Percentiles rank a stretch among this genome's conserved stretches.
phyloP scores from a whole-genome alignment of 2,329 filamentous ascomycete species.

The Ceratocystis variospora region DNA sequence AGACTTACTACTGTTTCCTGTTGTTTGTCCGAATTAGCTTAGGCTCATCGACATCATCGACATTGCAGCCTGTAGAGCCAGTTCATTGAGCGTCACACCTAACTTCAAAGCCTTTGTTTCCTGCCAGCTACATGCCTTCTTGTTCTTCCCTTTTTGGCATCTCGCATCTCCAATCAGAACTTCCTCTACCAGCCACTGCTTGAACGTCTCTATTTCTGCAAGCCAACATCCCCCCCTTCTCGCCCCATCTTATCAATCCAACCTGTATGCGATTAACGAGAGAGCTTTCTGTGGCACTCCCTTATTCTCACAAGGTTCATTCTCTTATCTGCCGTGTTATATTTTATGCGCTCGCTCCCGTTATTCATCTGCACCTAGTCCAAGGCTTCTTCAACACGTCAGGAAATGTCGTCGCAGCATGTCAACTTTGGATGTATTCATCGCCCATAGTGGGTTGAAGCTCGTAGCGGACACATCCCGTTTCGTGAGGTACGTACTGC shows the following conservation, averaged over 20 bases:
- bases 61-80: slow-evolving; percentile 9
- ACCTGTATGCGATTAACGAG: not conserved
- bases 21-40: not conserved
- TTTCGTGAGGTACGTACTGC: slow-evolving; percentile 51
- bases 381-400: not conserved
- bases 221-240: not conserved
- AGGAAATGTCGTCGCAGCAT: slow-evolving; percentile 18
- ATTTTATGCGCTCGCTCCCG: slow-evolving; percentile 5
- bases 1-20: not conserved
- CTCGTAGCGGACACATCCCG: slow-evolving; percentile 63
- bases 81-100: not conserved
- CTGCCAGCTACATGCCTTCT: not conserved
- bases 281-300: not conserved
- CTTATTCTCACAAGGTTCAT: not conserved
- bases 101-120: not conserved
- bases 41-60: slow-evolving; percentile 13
- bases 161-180: not conserved
- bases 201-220: not conserved
- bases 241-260: not conserved
- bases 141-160: not conserved
- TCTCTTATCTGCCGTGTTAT: slow-evolving; percentile 12
- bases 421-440: slow-evolving; percentile 55
- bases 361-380: not conserved
- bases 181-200: not conserved
- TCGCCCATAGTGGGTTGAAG: slow-evolving; percentile 84